Evolutionary conservation across 768 basidiomycete genomes (phyloP).

Genomic region (Pholiota conissans): DNA sequence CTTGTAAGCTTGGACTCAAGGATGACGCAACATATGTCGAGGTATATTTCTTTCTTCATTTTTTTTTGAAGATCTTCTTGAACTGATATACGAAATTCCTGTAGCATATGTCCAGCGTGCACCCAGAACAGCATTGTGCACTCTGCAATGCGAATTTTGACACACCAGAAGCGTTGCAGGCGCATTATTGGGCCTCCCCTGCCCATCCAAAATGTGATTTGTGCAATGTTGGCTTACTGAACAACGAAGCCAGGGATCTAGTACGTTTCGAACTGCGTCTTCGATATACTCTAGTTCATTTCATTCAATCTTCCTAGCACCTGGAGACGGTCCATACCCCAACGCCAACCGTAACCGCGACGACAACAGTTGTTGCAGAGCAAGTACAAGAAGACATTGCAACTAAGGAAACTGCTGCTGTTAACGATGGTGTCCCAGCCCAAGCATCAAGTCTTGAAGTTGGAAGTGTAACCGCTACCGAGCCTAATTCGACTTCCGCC

Average conservation of each 20-base stretch:
- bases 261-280: constrained; percentile 24
- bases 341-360: constrained; percentile 5
- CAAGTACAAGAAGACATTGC: neutral
- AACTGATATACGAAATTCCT: neutral
- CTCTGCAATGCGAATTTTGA: constrained; percentile 42
- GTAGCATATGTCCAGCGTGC: constrained; percentile 39
- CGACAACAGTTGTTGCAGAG: constrained; percentile 1
- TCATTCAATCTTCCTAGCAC: constrained; percentile 14
- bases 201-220: constrained; percentile 45
- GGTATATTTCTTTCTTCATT: constrained; percentile 23
- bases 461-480: no score
- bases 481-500: neutral
- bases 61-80: neutral
- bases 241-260: constrained; percentile 33
- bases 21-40: constrained; percentile 24
- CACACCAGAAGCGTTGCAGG: constrained; percentile 31
- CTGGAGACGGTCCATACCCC: constrained; percentile 13
- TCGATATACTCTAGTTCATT: no score
- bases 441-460: no score
- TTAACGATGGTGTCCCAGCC: no score
- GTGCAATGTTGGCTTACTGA: constrained; percentile 43
- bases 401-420: neutral
- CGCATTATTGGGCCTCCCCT: constrained; percentile 41
- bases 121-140: constrained; percentile 36
- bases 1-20: constrained; percentile 35